These are phyloP conservation scores for Agaricus subrufescens DNA, from an alignment of 768 basidiomycete species.

Conservation along the genomic window DNA sequence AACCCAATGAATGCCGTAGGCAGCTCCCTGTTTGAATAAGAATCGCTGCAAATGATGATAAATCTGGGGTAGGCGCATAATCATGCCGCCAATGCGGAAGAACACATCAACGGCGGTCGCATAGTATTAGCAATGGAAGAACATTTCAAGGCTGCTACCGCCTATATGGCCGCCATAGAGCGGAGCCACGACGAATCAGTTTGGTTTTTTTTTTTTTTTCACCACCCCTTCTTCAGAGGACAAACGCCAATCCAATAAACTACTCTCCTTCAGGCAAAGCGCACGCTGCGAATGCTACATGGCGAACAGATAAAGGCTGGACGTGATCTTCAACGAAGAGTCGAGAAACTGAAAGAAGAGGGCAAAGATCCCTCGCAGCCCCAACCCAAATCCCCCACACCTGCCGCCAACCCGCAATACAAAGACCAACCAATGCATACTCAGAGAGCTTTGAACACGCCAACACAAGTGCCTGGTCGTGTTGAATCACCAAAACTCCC, in stretches of 20 bases:
- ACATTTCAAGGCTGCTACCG: slow-evolving; percentile 71
- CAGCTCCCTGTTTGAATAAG: background rate
- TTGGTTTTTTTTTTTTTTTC: slow-evolving; percentile 12
- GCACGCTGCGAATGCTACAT: slow-evolving; percentile 70
- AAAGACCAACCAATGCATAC: slow-evolving; percentile 7
- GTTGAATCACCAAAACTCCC: slow-evolving; percentile 39
- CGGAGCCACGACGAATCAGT: slow-evolving; percentile 73
- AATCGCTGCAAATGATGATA: background rate
- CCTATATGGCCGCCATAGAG: slow-evolving; percentile 69
- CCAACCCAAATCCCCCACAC: slow-evolving; percentile 44
- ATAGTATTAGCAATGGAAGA: slow-evolving; percentile 71
- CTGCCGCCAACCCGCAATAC: slow-evolving; percentile 22
- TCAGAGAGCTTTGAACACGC: slow-evolving; percentile 23
- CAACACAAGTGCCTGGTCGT: slow-evolving; percentile 25
- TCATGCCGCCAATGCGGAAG: slow-evolving; percentile 78
- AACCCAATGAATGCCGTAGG: slow-evolving; percentile 51
- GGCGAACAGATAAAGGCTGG: slow-evolving; percentile 69
- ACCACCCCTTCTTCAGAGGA: slow-evolving; percentile 3
- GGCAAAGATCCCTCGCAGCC: slow-evolving; percentile 74
- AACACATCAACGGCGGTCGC: slow-evolving; percentile 59
- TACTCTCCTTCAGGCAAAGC: slow-evolving; percentile 54
- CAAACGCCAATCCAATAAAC: slow-evolving; percentile 5
- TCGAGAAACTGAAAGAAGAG: slow-evolving; percentile 68
- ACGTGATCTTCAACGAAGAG: slow-evolving; percentile 67
- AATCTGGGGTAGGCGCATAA: slow-evolving; percentile 59